These are phyloP conservation scores for Venustampulla echinocandica DNA, from an alignment of 495 filamentous ascomycete species.

Conservation along the genomic window DNA sequence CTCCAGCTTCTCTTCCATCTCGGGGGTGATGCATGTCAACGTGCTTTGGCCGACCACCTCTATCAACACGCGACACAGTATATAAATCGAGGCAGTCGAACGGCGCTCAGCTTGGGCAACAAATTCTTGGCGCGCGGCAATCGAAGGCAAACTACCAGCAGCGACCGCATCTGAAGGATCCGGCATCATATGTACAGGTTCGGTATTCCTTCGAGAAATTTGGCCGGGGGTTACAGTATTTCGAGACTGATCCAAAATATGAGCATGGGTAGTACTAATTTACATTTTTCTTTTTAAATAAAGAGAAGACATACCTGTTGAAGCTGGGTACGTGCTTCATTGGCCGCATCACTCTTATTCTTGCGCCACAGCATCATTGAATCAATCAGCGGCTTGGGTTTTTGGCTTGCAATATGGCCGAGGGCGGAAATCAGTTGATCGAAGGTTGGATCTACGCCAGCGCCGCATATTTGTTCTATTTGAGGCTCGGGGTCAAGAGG, in stretches of 20 bases:
- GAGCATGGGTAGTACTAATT: background rate
- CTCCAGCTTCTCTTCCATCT: slow-evolving; percentile 72
- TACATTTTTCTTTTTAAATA: background rate
- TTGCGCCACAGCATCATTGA: slow-evolving; percentile 97
- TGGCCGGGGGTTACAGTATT: slow-evolving; percentile 33
- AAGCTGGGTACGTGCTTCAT: slow-evolving; percentile 47
- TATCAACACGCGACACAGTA: slow-evolving; percentile 86
- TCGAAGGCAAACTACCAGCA: slow-evolving; percentile 23
- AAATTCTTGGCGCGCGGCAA: slow-evolving; percentile 55
- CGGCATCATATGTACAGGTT: slow-evolving; percentile 31
- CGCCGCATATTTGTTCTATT: slow-evolving; percentile 82
- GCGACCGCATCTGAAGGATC: slow-evolving; percentile 8
- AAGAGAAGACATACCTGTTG: slow-evolving; percentile 43
- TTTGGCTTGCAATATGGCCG: slow-evolving; percentile 85
- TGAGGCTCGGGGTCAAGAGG: slow-evolving; percentile 66
- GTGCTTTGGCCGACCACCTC: slow-evolving; percentile 90
- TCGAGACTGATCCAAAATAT: slow-evolving; percentile 13
- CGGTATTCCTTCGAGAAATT: slow-evolving; percentile 46
- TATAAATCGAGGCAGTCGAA: slow-evolving; percentile 86
- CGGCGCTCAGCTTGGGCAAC: slow-evolving; percentile 72
- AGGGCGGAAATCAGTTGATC: slow-evolving; percentile 91
- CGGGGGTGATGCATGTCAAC: slow-evolving; percentile 67
- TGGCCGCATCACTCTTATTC: slow-evolving; percentile 80
- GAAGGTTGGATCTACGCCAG: slow-evolving; percentile 80
- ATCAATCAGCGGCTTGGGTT: slow-evolving; percentile 93